Conservation (phyloP, 768 basidiomycete genomes). For the Coprinellus micaceus region DNA sequence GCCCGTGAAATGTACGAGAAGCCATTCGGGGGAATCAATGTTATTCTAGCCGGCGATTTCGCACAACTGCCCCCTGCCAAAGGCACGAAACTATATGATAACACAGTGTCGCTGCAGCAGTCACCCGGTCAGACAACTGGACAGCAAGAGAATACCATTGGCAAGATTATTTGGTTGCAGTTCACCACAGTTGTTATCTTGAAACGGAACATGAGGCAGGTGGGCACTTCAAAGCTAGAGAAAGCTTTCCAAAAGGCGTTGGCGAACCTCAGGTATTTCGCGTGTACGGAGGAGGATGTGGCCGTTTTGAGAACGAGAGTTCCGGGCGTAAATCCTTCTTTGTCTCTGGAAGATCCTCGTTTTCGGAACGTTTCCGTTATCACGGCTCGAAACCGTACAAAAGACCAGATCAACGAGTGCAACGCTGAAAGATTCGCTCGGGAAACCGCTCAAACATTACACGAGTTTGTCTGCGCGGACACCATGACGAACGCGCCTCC, state of each 20-base stretch:
- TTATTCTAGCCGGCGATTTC: constrained; percentile 39
- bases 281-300: not conserved
- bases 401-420: constrained; percentile 1
- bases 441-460: not conserved
- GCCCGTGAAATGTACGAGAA: constrained; percentile 13
- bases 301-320: not conserved
- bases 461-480: not conserved
- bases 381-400: not conserved
- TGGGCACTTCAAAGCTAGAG: not conserved
- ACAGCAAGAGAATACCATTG: not conserved
- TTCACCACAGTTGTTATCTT: not conserved
- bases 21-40: constrained; percentile 33
- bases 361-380: not conserved
- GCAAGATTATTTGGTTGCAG: not conserved
- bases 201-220: not conserved
- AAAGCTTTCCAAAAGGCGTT: not conserved
- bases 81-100: constrained; percentile 2
- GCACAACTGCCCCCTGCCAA: constrained; percentile 26
- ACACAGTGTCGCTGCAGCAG: not conserved
- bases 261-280: not conserved
- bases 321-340: not conserved
- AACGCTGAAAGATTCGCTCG: not conserved
- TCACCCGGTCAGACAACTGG: not conserved
- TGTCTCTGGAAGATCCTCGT: not conserved
- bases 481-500: not conserved